phyloP scores from a whole-genome alignment of 202 grass and related monocot genomes.

The Panicum hallii region DNA sequence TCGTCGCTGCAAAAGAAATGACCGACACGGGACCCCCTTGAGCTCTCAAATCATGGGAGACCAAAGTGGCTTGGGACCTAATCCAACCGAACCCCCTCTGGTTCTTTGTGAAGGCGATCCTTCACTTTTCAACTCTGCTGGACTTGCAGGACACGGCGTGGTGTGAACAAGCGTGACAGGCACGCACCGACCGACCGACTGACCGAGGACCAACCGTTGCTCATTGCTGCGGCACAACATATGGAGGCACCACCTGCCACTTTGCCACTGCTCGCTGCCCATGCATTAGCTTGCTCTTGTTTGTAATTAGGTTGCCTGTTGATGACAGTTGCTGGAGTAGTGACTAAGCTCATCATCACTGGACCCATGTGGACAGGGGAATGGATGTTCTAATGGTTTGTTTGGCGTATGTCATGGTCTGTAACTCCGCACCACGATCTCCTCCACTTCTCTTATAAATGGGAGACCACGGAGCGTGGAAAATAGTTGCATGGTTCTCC shows the following conservation, averaged over 20 bases:
- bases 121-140: constrained; percentile 19
- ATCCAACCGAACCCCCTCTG: constrained; percentile 3
- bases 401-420: too few relatives aligned
- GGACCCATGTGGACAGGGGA: background rate
- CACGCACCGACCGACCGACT: background rate
- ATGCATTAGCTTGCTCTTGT: background rate
- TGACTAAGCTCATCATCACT: constrained; percentile 13
- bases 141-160: constrained; percentile 17
- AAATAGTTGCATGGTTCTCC: too few relatives aligned
- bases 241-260: constrained; percentile 6
- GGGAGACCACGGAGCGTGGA: too few relatives aligned
- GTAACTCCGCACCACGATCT: too few relatives aligned
- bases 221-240: constrained; percentile 19
- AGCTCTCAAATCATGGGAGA: background rate
- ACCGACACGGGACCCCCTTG: background rate
- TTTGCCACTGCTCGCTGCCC: constrained; percentile 4
- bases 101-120: constrained; percentile 5
- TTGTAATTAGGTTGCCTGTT: background rate
- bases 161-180: constrained; percentile 28
- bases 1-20: constrained; percentile 5
- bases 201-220: background rate
- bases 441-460: too few relatives aligned
- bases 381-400: too few relatives aligned
- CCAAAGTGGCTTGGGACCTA: constrained; percentile 26
- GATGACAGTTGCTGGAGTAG: constrained; percentile 12